Percentiles rank a stretch among this genome's conserved stretches.
Evolutionary conservation across 2,329 filamentous ascomycete genomes (phyloP).

Genomic region (Venturia nashicola): DNA sequence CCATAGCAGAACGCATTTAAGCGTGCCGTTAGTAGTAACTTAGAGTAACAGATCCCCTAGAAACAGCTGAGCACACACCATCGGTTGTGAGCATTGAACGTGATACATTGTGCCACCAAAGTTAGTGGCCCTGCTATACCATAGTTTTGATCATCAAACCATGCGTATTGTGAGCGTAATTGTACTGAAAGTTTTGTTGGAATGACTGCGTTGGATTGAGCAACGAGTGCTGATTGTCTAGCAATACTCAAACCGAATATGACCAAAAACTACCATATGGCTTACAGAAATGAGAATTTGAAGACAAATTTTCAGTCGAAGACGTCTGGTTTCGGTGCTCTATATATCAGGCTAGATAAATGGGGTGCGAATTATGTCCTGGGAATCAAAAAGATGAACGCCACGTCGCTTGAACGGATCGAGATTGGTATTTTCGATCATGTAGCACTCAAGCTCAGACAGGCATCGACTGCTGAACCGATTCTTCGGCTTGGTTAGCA

Average conservation of each 20-base stretch:
- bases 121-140: too few relatives aligned
- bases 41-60: too few relatives aligned
- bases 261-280: background rate
- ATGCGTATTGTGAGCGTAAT: background rate
- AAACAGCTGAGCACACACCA: too few relatives aligned
- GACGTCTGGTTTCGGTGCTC: background rate
- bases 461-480: constrained; percentile 35
- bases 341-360: background rate
- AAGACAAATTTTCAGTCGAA: background rate
- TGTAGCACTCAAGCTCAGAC: constrained; percentile 21
- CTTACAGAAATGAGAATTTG: background rate
- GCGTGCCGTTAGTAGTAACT: too few relatives aligned
- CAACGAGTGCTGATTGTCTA: background rate
- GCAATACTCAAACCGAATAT: background rate
- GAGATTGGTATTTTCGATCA: background rate
- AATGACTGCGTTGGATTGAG: background rate
- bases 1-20: too few relatives aligned
- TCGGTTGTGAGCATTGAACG: too few relatives aligned
- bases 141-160: too few relatives aligned
- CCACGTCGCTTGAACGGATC: background rate
- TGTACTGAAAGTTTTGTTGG: background rate
- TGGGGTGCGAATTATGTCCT: background rate
- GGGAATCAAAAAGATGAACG: constrained; percentile 1
- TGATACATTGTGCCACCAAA: too few relatives aligned
- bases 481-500: constrained; percentile 19